Conservation (phyloP, 179 eudicot species). For the Vitellaria paradoxa region DNA sequence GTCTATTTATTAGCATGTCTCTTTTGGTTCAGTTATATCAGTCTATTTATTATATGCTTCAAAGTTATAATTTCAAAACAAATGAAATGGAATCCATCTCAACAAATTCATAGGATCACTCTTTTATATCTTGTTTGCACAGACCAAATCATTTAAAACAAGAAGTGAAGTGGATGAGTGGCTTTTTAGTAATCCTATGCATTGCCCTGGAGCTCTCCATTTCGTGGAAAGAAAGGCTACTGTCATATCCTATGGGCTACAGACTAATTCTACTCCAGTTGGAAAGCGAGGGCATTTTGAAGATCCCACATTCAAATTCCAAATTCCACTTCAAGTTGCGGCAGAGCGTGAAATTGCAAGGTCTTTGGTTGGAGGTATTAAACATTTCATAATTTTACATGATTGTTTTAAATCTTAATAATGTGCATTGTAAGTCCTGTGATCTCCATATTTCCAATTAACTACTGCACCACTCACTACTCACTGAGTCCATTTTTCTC, state of each 20-base stretch:
- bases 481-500: slow-evolving; percentile 14
- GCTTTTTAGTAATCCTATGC: slow-evolving; percentile 80
- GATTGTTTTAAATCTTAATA: not conserved
- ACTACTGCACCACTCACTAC: not conserved
- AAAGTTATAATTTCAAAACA: not conserved
- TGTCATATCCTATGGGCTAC: slow-evolving; percentile 84
- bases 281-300: slow-evolving; percentile 58
- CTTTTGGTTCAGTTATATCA: not conserved
- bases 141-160: slow-evolving; percentile 65
- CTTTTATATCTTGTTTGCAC: slow-evolving; percentile 20
- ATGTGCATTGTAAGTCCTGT: not conserved
- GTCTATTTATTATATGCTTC: no score
- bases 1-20: not conserved
- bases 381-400: slow-evolving; percentile 6
- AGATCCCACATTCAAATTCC: slow-evolving; percentile 88
- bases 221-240: slow-evolving; percentile 58
- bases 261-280: slow-evolving; percentile 82
- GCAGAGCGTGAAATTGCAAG: slow-evolving; percentile 98
- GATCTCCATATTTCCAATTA: not conserved
- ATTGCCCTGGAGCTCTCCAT: slow-evolving; percentile 84
- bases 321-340: slow-evolving; percentile 92
- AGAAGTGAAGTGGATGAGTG: slow-evolving; percentile 71
- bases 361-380: slow-evolving; percentile 63
- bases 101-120: not conserved
- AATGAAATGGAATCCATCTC: not conserved